Evolutionary conservation across 495 filamentous ascomycete genomes (phyloP), one percentile per base, ranked within the genome.

Genomic region (Recurvomyces mirabilis): DNA sequence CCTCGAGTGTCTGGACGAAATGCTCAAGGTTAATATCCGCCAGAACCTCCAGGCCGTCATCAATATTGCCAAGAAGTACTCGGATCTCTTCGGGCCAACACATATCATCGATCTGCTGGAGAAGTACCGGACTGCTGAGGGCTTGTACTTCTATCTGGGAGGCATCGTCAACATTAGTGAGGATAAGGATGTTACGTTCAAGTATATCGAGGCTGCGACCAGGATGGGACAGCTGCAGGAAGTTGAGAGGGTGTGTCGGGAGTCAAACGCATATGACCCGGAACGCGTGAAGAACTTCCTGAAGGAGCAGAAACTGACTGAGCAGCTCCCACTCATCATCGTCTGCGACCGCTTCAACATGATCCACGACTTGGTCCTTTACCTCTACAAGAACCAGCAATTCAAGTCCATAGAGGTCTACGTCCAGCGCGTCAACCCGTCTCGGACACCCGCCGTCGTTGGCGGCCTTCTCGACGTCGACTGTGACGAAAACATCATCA

Each of bases 331-430:
- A 13, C 69, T 99, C 44, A 96, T 99, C 68, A 93, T 96, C 57
- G 93, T 99, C 49, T 96, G 93, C 65, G 93, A 99, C 55, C 86
- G 88, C 14, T 94, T 93, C 74, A 93, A 95, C 68, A 89, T 99
- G 60, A 85, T 95, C 45, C 93, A 99, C 56, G 93, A 99, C 60
- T 61, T 99, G 56, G 84, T 99, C 20, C 74, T 96, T 18, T 96
- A 94, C 63, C 84, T 99, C 19, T 99, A 96, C 70, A 87, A 94
- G 65, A 94, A 94, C 66, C 91, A 96, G 64, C 93, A 95, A 58
- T 99, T 93, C 81, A 93, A 94, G 68, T 94, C 93, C 12, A 99
- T 99, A 52, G 93, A 99, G 66, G 79, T 93, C 38, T 99, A 99
- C 54, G 93, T 99, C n/a, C 93, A 99, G 70, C 83, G 87, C 20